Conservation (phyloP, 225 moss, liverwort and hornwort genomes). For the Antitrichia curtipendula region DNA sequence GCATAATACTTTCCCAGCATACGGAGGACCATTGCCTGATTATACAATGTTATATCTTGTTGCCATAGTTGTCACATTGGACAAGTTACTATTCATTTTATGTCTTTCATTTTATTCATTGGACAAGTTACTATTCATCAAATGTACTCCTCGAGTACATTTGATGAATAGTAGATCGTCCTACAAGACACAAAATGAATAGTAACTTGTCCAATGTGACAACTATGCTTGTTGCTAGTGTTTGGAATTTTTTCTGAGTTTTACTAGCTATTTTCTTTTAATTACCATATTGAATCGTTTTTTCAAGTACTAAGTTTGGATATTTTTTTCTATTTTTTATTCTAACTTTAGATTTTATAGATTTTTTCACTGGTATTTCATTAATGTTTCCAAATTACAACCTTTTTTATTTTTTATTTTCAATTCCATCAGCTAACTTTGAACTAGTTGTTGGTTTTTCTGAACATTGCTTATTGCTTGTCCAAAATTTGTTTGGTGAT, state of each 20-base stretch:
- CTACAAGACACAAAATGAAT: too few relatives aligned
- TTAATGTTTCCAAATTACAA: background rate
- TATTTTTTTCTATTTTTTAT: background rate
- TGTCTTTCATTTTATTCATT: too few relatives aligned
- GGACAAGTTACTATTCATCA: too few relatives aligned
- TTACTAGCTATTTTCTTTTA: background rate
- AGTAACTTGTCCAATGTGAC: too few relatives aligned
- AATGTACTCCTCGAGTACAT: too few relatives aligned
- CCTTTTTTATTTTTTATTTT: too few relatives aligned
- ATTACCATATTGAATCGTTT: background rate
- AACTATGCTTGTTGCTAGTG: too few relatives aligned
- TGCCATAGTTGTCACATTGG: too few relatives aligned
- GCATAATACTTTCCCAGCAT: too few relatives aligned
- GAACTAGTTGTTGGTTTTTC: rapidly evolving
- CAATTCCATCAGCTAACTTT: rapidly evolving
- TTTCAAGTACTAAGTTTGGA: rapidly evolving
- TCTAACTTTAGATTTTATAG: background rate
- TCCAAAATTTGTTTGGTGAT: rapidly evolving
- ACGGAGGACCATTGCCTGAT: too few relatives aligned
- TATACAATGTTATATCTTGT: background rate
- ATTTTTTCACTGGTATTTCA: rapidly evolving
- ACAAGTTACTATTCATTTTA: too few relatives aligned
- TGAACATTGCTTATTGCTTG: background rate
- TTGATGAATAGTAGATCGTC: too few relatives aligned
- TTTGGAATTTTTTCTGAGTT: background rate